Conservation (phyloP, 257 asterid species). For the Lithospermum erythrorhizon region DNA sequence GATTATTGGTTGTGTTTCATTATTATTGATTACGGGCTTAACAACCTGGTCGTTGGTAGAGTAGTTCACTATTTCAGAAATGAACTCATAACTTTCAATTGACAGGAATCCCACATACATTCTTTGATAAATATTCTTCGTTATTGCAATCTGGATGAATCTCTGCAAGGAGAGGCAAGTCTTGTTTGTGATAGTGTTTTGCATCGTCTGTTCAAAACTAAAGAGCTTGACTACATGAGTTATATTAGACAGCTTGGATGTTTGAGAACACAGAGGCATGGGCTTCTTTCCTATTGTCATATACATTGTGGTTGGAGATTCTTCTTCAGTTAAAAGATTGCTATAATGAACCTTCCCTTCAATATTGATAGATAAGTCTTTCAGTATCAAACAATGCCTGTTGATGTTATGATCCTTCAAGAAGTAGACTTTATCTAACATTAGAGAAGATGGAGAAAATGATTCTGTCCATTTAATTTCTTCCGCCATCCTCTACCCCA, state of each 20-base stretch:
- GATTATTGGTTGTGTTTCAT: no score
- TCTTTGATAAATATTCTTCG: conserved; percentile 99
- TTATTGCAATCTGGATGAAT: conserved; percentile 93
- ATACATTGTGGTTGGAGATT: background rate
- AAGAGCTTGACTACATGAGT: conserved; percentile 98
- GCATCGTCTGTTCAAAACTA: conserved; percentile 71
- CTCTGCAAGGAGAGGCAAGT: conserved; percentile 82
- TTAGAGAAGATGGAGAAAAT: conserved; percentile 69
- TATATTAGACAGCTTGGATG: conserved; percentile 75
- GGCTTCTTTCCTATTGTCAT: conserved; percentile 13
- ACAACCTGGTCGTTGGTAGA: no score
- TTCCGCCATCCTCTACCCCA: conserved; percentile 75
- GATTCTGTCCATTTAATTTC: conserved; percentile 68
- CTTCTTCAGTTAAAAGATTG: background rate
- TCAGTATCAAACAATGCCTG: background rate
- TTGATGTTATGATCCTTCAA: conserved; percentile 24
- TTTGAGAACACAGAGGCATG: conserved; percentile 83
- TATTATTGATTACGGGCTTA: no score
- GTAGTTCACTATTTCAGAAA: no score
- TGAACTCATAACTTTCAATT: conserved; percentile 10
- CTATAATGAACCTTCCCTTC: background rate
- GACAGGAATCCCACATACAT: conserved; percentile 95
- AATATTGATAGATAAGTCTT: no score
- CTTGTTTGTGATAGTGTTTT: conserved; percentile 74
- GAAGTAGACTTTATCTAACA: conserved; percentile 59